Evolutionary conservation across 768 basidiomycete genomes (phyloP), one percentile per base, ranked within the genome.

Genomic region (Termitomyces sp.): DNA sequence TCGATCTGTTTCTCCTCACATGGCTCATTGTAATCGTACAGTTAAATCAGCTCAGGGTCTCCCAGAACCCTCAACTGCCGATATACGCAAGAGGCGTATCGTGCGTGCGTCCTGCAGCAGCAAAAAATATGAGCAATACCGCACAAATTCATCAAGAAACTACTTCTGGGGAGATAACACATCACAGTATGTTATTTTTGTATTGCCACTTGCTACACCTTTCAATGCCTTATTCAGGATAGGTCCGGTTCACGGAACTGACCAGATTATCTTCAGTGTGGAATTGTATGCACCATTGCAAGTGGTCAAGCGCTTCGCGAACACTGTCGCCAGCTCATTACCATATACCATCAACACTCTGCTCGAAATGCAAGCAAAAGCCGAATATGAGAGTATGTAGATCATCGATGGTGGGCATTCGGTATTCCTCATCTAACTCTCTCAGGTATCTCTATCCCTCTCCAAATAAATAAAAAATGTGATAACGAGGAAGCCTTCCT

Each of bases 151-250:
- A 6, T 61, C 40, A 59, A 11, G 58, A 48, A 20, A 35, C 28
- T 16, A 48, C 55, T 0, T 1, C 3, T 67, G 66, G 66, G 8
- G 15, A 16, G 66, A 67, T 28, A 67, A 67, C 44, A 61, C 60
- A 24, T 32, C 50, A 56, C 64, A 63, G 66, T 63, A 59, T 56
- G 46, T 57, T 50, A 8, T 32, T 33, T 32, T 33, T 33, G 40
- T 55, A 20, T 15, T 44, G 36, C 20, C 38, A 15, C n/a, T 32
- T 32, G 39, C 9, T 49, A 35, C 42, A 38, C 20, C 39, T 50
- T 33, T 28, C 39, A 20, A 45, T n/a, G 3, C 42, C 38, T 50
- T 50, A 40, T 38, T 35, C 38, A 67, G 66, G 36, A 65, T 67
- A 33, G 66, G 66, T 13, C 66, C 66, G 3, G 49, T 63, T 13